phyloP scores from a whole-genome alignment of 2,329 filamentous ascomycete genomes.

The Passalora sequoiae region DNA sequence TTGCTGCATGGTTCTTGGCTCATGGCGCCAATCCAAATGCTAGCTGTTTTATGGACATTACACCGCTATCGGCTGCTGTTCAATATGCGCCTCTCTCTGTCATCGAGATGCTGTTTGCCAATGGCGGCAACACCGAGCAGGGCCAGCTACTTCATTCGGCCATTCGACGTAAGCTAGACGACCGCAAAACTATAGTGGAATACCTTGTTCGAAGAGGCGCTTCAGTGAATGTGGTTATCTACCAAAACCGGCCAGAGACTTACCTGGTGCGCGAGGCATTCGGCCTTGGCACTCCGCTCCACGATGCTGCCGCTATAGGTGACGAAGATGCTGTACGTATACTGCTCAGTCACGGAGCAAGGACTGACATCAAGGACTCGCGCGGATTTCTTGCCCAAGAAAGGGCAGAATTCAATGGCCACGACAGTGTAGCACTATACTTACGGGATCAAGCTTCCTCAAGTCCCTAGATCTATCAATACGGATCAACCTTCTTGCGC shows the following conservation, averaged over 20 bases:
- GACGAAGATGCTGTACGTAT: background rate
- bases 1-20: constrained; percentile 3
- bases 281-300: background rate
- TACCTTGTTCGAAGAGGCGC: background rate
- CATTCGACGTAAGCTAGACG: background rate
- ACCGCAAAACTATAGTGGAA: background rate
- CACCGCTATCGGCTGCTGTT: constrained; percentile 3
- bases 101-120: constrained; percentile 3
- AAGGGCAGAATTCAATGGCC: background rate
- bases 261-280: background rate
- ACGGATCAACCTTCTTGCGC: too few relatives aligned
- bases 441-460: background rate
- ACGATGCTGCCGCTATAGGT: background rate
- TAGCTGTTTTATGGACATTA: constrained; percentile 2
- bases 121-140: background rate
- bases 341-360: background rate
- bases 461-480: background rate
- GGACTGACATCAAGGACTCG: background rate
- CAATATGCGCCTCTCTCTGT: constrained; percentile 1
- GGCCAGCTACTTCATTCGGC: constrained; percentile 4
- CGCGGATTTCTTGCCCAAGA: background rate
- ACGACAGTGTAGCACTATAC: background rate
- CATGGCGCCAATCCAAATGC: constrained; percentile 5
- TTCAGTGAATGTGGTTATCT: background rate
- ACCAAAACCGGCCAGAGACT: background rate